Evolutionary conservation across 352 stramenopile species (phyloP), one percentile per base, ranked within the genome.

Genomic region (Phytopythium kandeliae): DNA sequence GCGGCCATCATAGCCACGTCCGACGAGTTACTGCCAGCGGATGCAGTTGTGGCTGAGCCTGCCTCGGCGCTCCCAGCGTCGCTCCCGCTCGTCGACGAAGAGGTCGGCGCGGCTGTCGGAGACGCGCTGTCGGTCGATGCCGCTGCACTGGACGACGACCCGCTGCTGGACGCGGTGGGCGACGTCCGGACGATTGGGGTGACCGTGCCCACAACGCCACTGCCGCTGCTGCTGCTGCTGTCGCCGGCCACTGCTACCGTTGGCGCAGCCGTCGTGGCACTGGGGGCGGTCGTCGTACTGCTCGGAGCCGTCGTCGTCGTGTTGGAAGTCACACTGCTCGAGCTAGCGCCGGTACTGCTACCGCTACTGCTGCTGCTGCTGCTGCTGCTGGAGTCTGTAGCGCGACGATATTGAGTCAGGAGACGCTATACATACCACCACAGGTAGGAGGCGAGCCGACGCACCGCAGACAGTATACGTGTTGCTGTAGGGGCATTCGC

Each of bases 1-100:
- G 38, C 46, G 12, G 55, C 65, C 26, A 84, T 60, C 47, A 78
- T 84, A 16, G 83, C 48, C 33, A 60, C 52, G 16, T 55, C 31
- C 0, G 68, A 67, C 0, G 73, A 78, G 1, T 47, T 38, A 9
- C 48, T 63, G 19, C 19, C 38, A 26, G n/a, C 28, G 5, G 46
- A 34, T 4, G 30, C n/a, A 6, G 9, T 40, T 3, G 22, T 24
- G 12, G 24, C 19, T 11, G 58, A n/a, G 7, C n/a, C n/a, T n/a
- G n/a, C n/a, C n/a, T n/a, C n/a, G n/a, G n/a, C n/a, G n/a, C 40
- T 51, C 2, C 45, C 42, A 4, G n/a, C 12, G 15, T 25, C 46
- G 35, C 35, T 30, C 5, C 38, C 42, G 24, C 19, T 51, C 31
- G 31, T 6, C 31, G 31, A 35, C 9, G 34, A 19, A 13, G 46